Conservation (phyloP, 345 rosid genomes). For the Syzygium grande region DNA sequence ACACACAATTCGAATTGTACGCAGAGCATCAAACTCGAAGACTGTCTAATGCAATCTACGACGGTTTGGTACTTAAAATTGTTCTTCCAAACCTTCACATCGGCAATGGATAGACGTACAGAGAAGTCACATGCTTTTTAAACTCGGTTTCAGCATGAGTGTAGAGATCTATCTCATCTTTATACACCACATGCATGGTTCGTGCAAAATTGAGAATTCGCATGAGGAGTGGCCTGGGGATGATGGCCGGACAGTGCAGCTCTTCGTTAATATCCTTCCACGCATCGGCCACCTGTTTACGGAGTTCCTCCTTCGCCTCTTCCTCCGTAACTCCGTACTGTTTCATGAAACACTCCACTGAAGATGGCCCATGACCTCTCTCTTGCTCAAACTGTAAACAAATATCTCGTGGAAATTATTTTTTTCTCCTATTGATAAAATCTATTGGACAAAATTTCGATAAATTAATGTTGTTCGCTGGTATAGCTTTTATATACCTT, state of each 20-base stretch:
- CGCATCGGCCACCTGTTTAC: not conserved
- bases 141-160: conserved; percentile 2
- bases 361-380: not conserved
- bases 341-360: not conserved
- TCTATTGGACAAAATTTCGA: not conserved
- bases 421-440: not conserved
- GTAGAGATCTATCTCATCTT: not conserved
- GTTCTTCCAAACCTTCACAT: not conserved
- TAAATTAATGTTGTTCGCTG: not conserved
- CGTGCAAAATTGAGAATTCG: not conserved
- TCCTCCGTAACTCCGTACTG: not conserved
- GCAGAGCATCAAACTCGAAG: not conserved
- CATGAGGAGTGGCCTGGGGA: not conserved
- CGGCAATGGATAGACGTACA: not conserved
- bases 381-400: not conserved
- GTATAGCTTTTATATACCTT: not conserved
- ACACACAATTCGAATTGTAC: not conserved
- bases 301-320: not conserved
- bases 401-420: not conserved
- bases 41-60: not conserved
- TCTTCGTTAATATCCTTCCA: not conserved
- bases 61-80: too few species aligned
- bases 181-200: not conserved
- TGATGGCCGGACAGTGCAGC: not conserved
- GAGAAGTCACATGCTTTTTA: not conserved